Evolutionary conservation across 192 early-diverging fungal genomes (phyloP).

Genomic region (Diversispora eburnea): DNA sequence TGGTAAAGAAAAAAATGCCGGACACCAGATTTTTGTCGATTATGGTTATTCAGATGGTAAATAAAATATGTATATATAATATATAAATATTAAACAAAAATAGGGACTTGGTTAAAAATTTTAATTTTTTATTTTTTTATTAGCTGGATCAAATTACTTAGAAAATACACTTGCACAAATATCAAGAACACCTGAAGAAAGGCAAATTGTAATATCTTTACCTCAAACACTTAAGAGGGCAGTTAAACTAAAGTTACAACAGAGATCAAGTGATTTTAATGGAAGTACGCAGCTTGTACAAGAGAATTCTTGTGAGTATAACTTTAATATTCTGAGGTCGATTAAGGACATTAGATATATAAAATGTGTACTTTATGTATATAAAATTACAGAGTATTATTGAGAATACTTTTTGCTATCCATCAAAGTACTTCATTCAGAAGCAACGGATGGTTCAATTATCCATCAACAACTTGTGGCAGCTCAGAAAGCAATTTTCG

Average conservation of each 20-base stretch:
- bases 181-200: slow-evolving; percentile 19
- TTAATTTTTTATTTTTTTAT: no score
- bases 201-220: slow-evolving; percentile 25
- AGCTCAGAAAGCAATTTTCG: slow-evolving; percentile 27
- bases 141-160: not conserved
- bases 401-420: no score
- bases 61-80: not conserved
- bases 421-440: not conserved
- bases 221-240: slow-evolving; percentile 8
- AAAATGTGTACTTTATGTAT: no score
- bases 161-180: slow-evolving; percentile 19
- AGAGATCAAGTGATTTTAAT: not conserved
- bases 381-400: no score
- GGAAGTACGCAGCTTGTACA: not conserved
- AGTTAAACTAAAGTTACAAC: slow-evolving; percentile 20
- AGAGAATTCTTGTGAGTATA: slow-evolving; percentile 19
- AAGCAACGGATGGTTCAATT: not conserved
- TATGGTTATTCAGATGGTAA: slow-evolving; percentile 24
- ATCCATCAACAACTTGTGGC: slow-evolving; percentile 29
- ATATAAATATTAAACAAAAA: no score
- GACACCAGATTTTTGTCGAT: slow-evolving; percentile 24
- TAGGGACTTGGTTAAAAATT: not conserved
- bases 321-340: not conserved
- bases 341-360: no score
- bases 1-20: slow-evolving; percentile 8